phyloP scores from a whole-genome alignment of 2,329 filamentous ascomycete genomes.

The Talaromyces albobiverticillius region DNA sequence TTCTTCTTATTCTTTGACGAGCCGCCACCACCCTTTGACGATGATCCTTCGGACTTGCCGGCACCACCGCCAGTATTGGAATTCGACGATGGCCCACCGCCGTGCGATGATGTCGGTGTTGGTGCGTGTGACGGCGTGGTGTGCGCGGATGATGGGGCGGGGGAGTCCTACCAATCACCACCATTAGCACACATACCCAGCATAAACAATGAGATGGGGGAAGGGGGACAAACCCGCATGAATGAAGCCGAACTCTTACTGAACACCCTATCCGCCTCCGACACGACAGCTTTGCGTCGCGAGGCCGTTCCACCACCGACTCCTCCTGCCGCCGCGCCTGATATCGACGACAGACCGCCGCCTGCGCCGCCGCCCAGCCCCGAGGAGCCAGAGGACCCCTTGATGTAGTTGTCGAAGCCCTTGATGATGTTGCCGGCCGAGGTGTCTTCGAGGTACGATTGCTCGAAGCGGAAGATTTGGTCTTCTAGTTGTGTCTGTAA shows the following conservation, averaged over 20 bases:
- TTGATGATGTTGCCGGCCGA: slow-evolving; percentile 90
- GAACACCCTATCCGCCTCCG: slow-evolving; percentile 48
- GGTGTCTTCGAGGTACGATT: slow-evolving; percentile 85
- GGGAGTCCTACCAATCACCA: slow-evolving; percentile 34
- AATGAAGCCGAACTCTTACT: slow-evolving; percentile 49
- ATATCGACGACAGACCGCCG: slow-evolving; percentile 30
- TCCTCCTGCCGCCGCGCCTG: slow-evolving; percentile 20
- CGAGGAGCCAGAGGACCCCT: slow-evolving; percentile 62
- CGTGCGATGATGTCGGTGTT: slow-evolving; percentile 41
- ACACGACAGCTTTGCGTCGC: slow-evolving; percentile 44
- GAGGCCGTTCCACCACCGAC: slow-evolving; percentile 18
- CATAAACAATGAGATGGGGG: not conserved
- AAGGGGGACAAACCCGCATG: slow-evolving; percentile 35
- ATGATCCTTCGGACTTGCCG: slow-evolving; percentile 18
- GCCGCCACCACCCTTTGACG: slow-evolving; percentile 17
- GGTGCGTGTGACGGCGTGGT: slow-evolving; percentile 47
- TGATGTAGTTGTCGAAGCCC: slow-evolving; percentile 98
- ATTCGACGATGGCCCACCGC: slow-evolving; percentile 26
- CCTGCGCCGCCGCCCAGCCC: slow-evolving; percentile 21
- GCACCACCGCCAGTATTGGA: slow-evolving; percentile 23
- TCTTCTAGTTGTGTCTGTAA: slow-evolving; percentile 66
- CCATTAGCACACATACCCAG: not conserved
- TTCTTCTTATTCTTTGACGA: slow-evolving; percentile 44
- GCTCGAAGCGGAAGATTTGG: slow-evolving; percentile 77
- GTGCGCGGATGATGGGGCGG: slow-evolving; percentile 42